Conservation (phyloP, 768 basidiomycete species). For the Kwoniella europaea region DNA sequence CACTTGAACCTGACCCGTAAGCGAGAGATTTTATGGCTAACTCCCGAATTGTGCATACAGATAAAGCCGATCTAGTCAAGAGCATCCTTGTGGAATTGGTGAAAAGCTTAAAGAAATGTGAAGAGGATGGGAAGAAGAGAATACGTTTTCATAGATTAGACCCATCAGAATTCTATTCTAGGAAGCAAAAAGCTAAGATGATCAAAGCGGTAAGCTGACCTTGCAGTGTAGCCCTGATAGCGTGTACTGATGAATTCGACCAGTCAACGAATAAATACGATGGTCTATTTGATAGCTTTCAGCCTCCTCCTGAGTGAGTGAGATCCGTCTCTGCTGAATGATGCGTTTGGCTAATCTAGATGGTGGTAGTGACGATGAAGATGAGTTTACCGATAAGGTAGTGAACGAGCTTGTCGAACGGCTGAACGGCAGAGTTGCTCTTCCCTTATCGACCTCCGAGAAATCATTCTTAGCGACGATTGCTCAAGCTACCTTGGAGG, state of each 20-base stretch:
- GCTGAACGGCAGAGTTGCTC: constrained; percentile 69
- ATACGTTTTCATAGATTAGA: constrained; percentile 38
- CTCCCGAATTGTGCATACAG: constrained; percentile 59
- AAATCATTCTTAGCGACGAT: constrained; percentile 81
- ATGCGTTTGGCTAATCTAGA: neutral
- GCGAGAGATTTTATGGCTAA: neutral
- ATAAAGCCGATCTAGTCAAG: constrained; percentile 83
- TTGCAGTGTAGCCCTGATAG: constrained; percentile 10
- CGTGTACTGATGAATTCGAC: neutral
- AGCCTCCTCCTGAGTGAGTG: constrained; percentile 22
- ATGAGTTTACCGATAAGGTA: constrained; percentile 28
- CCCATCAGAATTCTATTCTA: constrained; percentile 39
- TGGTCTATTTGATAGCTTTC: constrained; percentile 38
- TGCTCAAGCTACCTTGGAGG: constrained; percentile 85
- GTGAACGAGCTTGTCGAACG: constrained; percentile 66
- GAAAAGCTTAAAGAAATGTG: constrained; percentile 59
- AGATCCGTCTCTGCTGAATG: neutral
- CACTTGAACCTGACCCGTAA: neutral
- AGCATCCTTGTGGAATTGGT: constrained; percentile 74
- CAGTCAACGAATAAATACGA: constrained; percentile 39
- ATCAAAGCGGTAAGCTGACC: constrained; percentile 58
- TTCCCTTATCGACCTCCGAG: constrained; percentile 77
- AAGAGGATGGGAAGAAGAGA: constrained; percentile 44
- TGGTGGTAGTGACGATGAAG: constrained; percentile 30
- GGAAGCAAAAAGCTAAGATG: constrained; percentile 45